These are phyloP conservation scores for Pichia membranifaciens DNA, from an alignment of 805 yeast species.

Conservation along the genomic window DNA sequence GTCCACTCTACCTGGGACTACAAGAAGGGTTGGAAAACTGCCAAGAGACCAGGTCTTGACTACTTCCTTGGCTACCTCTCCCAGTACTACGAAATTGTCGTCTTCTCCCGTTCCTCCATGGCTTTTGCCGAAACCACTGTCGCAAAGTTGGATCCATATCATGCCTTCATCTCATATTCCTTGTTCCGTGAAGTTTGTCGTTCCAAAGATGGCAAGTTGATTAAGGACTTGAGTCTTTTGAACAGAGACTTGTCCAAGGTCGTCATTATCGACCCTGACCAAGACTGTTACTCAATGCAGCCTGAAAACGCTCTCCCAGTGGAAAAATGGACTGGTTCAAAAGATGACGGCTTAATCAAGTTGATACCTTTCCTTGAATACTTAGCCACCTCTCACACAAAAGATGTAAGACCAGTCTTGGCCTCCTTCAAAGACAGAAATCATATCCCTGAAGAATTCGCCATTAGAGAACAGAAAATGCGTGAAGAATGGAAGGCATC, in stretches of 20 bases:
- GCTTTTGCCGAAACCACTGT: constrained; percentile 81
- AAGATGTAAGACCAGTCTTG: constrained; percentile 87
- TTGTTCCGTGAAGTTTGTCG: constrained; percentile 88
- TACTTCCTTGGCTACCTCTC: constrained; percentile 92
- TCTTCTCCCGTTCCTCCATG: constrained; percentile 81
- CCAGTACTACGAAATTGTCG: constrained; percentile 91
- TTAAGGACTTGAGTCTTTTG: constrained; percentile 84
- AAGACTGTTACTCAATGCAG: constrained; percentile 68
- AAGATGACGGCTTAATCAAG: constrained; percentile 72
- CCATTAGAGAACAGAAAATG: constrained; percentile 66
- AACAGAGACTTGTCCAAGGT: constrained; percentile 87
- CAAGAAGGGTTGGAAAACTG: constrained; percentile 95
- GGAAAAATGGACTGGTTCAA: constrained; percentile 79
- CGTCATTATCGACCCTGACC: constrained; percentile 71
- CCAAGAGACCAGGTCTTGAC: constrained; percentile 97
- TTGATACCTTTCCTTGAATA: constrained; percentile 92
- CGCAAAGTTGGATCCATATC: constrained; percentile 87
- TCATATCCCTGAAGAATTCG: constrained; percentile 72
- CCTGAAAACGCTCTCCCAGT: constrained; percentile 91
- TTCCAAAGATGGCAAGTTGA: constrained; percentile 79
- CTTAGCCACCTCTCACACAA: constrained; percentile 75
- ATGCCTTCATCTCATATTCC: constrained; percentile 81
- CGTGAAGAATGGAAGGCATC: constrained; percentile 66
- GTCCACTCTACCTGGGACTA: constrained; percentile 91
- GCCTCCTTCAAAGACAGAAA: constrained; percentile 62